phyloP scores from a whole-genome alignment of 305 asterid genomes.

The Solanum aculeatissimum region DNA sequence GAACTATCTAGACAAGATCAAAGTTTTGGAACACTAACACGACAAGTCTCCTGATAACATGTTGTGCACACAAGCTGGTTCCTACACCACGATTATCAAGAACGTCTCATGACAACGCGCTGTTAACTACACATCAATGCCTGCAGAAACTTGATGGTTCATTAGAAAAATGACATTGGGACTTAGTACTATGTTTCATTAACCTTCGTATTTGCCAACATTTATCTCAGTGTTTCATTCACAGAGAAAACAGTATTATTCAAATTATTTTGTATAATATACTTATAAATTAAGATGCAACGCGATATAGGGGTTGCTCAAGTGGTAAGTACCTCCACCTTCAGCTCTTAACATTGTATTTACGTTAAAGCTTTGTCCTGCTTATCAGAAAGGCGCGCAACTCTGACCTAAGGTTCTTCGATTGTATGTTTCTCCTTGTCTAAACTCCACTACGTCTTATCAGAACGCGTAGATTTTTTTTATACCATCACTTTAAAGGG shows the following conservation, averaged over 20 bases:
- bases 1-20: constrained; percentile 64
- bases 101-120: not conserved
- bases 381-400: too few species aligned
- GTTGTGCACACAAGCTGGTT: not conserved
- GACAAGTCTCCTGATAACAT: not conserved
- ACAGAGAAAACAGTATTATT: not conserved
- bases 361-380: too few species aligned
- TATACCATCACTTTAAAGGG: not conserved
- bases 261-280: too few species aligned
- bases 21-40: constrained; percentile 26
- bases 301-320: too few species aligned
- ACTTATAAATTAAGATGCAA: too few species aligned
- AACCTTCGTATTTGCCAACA: not conserved
- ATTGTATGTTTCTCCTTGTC: too few species aligned
- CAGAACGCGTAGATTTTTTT: not conserved
- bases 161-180: not conserved
- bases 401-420: too few species aligned
- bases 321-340: too few species aligned
- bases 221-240: not conserved
- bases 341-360: too few species aligned
- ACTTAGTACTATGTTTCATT: not conserved
- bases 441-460: too few species aligned
- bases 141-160: not conserved
- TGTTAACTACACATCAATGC: not conserved
- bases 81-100: not conserved